These are phyloP conservation scores for Perilla frutescens DNA, from an alignment of 257 asterid species.

Conservation along the genomic window DNA sequence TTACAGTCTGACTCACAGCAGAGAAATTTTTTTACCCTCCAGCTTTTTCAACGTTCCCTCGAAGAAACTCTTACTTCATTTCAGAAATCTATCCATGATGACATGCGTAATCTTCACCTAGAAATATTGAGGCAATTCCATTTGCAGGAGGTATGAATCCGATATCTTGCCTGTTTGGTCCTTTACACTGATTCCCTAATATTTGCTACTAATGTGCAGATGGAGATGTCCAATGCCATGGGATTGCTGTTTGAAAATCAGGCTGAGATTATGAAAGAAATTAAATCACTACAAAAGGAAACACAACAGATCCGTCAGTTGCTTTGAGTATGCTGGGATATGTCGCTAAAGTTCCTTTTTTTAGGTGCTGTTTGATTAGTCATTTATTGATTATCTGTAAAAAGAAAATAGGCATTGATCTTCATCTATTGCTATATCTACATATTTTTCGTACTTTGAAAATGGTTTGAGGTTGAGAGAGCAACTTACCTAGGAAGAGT, in stretches of 20 bases:
- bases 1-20: conserved; percentile 63
- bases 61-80: conserved; percentile 85
- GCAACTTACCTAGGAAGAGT: conserved; percentile 17
- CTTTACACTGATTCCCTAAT: conserved; percentile 29
- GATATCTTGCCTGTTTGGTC: background rate
- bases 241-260: conserved; percentile 73
- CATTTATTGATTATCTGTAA: conserved; percentile 17
- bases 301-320: conserved; percentile 75
- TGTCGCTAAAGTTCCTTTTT: background rate
- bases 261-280: conserved; percentile 78
- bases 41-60: conserved; percentile 89
- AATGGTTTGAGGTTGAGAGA: conserved; percentile 27
- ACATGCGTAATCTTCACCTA: conserved; percentile 87
- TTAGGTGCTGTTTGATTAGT: conserved; percentile 19
- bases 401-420: conserved; percentile 6
- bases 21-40: conserved; percentile 85
- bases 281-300: conserved; percentile 74
- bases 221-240: conserved; percentile 71
- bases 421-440: background rate
- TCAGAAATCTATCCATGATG: conserved; percentile 91
- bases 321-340: conserved; percentile 44
- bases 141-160: conserved; percentile 80
- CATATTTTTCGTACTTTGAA: background rate
- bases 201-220: conserved; percentile 50
- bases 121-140: conserved; percentile 89